phyloP scores from a whole-genome alignment of 306 rosid genomes.

The cucumber (Cucumis sativus) region Cucumber_9930_V3 NC_026661.2:5089001-5089500 shows the following conservation, averaged over 20 bases:
- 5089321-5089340: neutral
- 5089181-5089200: neutral
- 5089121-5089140: conserved; percentile 46
- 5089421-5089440: neutral
- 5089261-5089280: neutral
- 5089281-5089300: neutral
- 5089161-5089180: neutral
- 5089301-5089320: neutral
- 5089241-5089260: neutral
- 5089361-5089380: neutral
- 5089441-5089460: neutral
- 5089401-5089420: neutral
- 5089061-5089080: conserved; percentile 88
- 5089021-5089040: neutral
- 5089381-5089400: neutral
- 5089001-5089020: neutral
- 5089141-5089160: conserved; percentile 54
- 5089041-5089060: conserved; percentile 87
- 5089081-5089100: conserved; percentile 83
- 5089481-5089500: neutral
- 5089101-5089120: conserved; percentile 75
- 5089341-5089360: neutral
- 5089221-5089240: neutral
- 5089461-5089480: neutral
- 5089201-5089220: neutral